Evolutionary conservation across 2,329 filamentous ascomycete species (phyloP).

Genomic region (Ophioceras dolichostomum): DNA sequence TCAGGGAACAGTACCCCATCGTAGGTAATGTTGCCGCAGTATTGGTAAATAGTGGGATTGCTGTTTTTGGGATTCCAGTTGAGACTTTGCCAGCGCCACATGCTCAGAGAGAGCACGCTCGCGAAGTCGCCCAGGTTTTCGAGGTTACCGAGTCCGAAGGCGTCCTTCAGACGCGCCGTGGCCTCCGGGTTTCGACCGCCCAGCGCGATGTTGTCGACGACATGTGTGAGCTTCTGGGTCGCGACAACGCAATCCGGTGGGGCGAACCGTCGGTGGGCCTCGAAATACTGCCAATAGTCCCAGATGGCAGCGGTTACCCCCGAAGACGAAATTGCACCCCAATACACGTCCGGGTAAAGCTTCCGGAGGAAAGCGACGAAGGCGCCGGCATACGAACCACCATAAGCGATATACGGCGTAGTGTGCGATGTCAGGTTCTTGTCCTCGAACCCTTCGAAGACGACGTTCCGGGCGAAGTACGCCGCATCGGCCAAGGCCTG

Average conservation of each 20-base stretch:
- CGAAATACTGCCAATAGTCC: constrained; percentile 18
- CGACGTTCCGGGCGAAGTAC: constrained; percentile 63
- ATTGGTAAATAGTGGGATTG: constrained; percentile 14
- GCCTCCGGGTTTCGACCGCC: constrained; percentile 13
- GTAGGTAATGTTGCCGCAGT: constrained; percentile 17
- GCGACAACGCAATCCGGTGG: constrained; percentile 47
- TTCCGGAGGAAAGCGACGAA: constrained; percentile 66
- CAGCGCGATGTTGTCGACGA: constrained; percentile 18
- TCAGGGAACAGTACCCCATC: constrained; percentile 12
- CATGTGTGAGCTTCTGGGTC: constrained; percentile 37
- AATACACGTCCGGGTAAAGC: constrained; percentile 65
- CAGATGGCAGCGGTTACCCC: constrained; percentile 46
- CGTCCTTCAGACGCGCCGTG: constrained; percentile 15
- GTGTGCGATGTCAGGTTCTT: constrained; percentile 49
- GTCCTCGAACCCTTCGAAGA: constrained; percentile 58
- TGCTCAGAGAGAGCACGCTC: constrained; percentile 15
- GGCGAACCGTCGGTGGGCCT: constrained; percentile 18
- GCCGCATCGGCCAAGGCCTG: constrained; percentile 70
- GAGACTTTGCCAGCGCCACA: constrained; percentile 17
- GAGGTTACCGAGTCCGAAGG: constrained; percentile 17
- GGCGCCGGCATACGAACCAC: constrained; percentile 70
- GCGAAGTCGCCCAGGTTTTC: constrained; percentile 18
- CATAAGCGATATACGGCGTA: constrained; percentile 62
- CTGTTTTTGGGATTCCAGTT: constrained; percentile 20
- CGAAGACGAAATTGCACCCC: constrained; percentile 65